Evolutionary conservation across 306 rosid species (phyloP), one percentile per base, ranked within the genome.

Genomic region (Chamaecrista fasciculata): DNA sequence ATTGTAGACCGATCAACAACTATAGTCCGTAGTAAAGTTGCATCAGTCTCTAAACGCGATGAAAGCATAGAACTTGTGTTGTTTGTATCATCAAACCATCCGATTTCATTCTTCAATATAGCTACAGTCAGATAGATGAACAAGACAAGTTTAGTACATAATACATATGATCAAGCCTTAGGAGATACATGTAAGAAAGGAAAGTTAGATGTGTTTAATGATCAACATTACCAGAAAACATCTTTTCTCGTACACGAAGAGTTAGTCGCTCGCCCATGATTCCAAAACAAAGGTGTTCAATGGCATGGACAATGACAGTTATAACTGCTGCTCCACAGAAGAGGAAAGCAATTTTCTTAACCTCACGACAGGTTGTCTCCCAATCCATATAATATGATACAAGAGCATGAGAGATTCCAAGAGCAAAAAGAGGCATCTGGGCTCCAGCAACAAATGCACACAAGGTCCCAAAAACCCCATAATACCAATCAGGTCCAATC

Each of bases 201-300:
- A 25, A 33, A 33, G 37, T 33, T 7, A 24, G 39, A 26, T 28
- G 0, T 2, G 11, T 26, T 28, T n/a, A n/a, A n/a, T n/a, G 20
- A 28, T 28, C 39, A 31, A 9, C 29, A 5, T 53, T 87, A 92
- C 98, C 92, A 11, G 91, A 83, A 85, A 92, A 84, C 92, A 92
- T 84, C 52, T 19, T 81, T 67, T 84, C 92, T 58, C 98, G 83
- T 8, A 83, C 92, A 10, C 92, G 96, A 68, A 89, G 95, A 34
- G 96, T 89, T 62, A 92, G 95, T 62, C 98, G 80, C 81, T 89
- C 96, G 58, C 98, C 98, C 92, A 92, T 86, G 55, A 84, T 87
- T 71, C 96, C 98, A 37, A 92, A 87, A 72, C 79, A 84, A 68
- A 87, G 83, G 81, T 92, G 98, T 76, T 81, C 91, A 29, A 87